These are phyloP conservation scores for Trichoderma semiorbis DNA, from an alignment of 2,329 filamentous ascomycete genomes.

Conservation along the genomic window DNA sequence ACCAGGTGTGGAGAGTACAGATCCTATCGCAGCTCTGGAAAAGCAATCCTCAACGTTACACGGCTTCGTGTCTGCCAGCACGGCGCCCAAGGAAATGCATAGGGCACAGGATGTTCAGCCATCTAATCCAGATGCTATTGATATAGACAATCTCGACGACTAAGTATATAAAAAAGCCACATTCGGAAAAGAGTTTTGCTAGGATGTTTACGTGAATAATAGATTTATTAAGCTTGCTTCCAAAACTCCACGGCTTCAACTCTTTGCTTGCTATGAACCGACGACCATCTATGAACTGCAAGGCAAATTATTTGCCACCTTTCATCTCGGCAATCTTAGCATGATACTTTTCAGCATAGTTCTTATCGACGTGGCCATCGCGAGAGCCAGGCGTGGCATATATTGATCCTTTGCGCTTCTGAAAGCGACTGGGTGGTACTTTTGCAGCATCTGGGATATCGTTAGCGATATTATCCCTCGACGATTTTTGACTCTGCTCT, in stretches of 20 bases:
- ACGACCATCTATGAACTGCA: neutral
- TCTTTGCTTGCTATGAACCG: neutral
- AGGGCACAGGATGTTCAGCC: constrained; percentile 42
- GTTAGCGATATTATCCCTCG: neutral
- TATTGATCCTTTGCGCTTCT: constrained; percentile 67
- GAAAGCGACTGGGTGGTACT: constrained; percentile 64
- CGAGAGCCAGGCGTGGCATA: constrained; percentile 62
- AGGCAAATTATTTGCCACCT: constrained; percentile 36
- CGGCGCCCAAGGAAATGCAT: constrained; percentile 58
- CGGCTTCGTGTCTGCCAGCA: constrained; percentile 87
- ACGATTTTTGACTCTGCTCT: neutral
- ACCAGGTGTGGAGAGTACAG: constrained; percentile 52
- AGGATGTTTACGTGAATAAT: neutral
- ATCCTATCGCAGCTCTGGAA: constrained; percentile 88
- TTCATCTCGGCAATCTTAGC: constrained; percentile 56
- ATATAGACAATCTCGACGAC: constrained; percentile 71
- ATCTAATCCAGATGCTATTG: constrained; percentile 81
- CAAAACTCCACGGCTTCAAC: neutral
- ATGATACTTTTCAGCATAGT: constrained; percentile 58
- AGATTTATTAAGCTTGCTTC: neutral
- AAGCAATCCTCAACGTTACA: constrained; percentile 81
- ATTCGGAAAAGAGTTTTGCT: neutral
- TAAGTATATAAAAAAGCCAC: constrained; percentile 28
- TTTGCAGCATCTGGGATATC: constrained; percentile 56
- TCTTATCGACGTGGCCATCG: constrained; percentile 61